Base-by-base conservation (phyloP, 192 early-diverging fungal species). In the Coemansia biformis region DNA sequence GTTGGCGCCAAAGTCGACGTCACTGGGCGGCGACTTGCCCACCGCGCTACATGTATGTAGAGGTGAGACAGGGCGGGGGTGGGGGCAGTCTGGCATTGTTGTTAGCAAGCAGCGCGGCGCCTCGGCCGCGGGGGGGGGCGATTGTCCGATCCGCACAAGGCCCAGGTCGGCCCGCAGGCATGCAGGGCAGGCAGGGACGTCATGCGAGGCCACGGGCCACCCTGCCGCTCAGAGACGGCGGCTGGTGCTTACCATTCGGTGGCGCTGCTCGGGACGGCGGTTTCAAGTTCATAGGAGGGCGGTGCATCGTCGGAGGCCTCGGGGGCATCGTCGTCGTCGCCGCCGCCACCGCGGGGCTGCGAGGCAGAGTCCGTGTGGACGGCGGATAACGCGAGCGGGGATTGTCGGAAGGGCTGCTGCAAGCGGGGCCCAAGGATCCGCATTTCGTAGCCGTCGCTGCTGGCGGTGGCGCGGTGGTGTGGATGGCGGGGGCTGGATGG, bases 371-470 rank as follows among this genome's bases (percentile, higher is more conserved):
- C 40, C 1, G 54, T 50, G 36, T 46, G 51, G 24, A 45, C 26
- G 12, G 26, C 39, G 1, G 50, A 3, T 43, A 35, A 35, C 1
- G 61, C 61, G 34, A 72, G 57, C 13, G 68, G 68, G 22, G 68
- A 72, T 40, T 72, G 68, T n/a, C 42, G 51, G 38, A 59, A 59
- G n/a, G 60, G 68, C 24, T 43, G 24, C 0, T 61, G 19, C 13
- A 55, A 57, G 21, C 43, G 56, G 3, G 46, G 51, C 14, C 59
- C 50, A 5, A 71, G 56, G 30, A 64, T 18, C 19, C 51, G 51
- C 61, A 72, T 63, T 39, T 72, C 67, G 56, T 59, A 71, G 38
- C 35, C 55, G 50, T 59, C 51, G 19, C 48, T 43, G 41, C 40
- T 42, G 41, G 38, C 30, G 54, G 48, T 53, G 15, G 36, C 8